Base-by-base conservation (phyloP, 352 stramenopile species). In the Globisporangium yorkense region DNA sequence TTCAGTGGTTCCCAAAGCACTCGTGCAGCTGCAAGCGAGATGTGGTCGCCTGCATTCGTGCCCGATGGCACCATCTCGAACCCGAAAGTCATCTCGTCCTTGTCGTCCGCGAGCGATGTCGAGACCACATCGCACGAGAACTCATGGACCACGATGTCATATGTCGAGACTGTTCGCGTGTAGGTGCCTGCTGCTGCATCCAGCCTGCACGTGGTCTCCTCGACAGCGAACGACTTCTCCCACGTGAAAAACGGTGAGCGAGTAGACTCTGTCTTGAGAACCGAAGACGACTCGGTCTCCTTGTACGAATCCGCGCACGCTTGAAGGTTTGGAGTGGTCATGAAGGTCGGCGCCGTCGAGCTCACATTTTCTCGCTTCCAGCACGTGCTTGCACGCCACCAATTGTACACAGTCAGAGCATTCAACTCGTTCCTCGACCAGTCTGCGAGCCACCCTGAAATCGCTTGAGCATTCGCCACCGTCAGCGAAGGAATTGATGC, bases 331-430 rank as follows among this genome's bases (percentile, higher is more conserved):
- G 67, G 15, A 0, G 60, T 72, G 1, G 64, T 54, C 8, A 56
- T 47, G 7, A 56, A 51, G 13, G 60, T 72, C 1, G 31, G 20
- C 18, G 60, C 33, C 33, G 55, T 61, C 6, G 57, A 56, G 4
- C 56, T 71, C 27, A 80, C 24, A 5, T 61, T 33, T 12, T 73
- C 62, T 7, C 74, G 72, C 27, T 63, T 56, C 65, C 55, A 80
- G 9, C 79, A 87, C 1, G 67, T 72, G 31, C 70, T 84, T 4
- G 44, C 52, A 18, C 63, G 59, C 79, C 79, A 89, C 79, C 79
- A 89, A 44, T 77, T 65, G 12, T 70, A 56, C n/a, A 86, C 65
- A 13, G 55, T 53, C 5, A 87, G 52, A 2, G 54, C 50, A 44
- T 89, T 80, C 12, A 89, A 56, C 0, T 66, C 49, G 12, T 75